These are phyloP conservation scores for Polymyxa betae DNA, from an alignment of 208 protist species.

Conservation along the genomic window DNA sequence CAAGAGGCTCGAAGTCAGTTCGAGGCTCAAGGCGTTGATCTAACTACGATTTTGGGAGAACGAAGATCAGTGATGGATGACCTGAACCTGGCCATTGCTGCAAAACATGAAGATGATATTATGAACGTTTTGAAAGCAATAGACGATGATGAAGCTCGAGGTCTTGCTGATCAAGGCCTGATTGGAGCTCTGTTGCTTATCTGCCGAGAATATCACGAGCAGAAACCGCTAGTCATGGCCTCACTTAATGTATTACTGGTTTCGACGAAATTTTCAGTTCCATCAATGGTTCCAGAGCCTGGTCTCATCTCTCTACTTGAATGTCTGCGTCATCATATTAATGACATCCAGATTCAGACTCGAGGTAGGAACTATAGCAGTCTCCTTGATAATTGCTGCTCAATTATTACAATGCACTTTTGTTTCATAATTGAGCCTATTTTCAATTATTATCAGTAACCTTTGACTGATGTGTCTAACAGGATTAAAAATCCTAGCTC, in stretches of 20 bases:
- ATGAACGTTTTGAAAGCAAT: not conserved
- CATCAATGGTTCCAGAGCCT: not conserved
- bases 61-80: not conserved
- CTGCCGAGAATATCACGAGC: not conserved
- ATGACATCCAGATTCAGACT: constrained; percentile 8
- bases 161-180: not conserved
- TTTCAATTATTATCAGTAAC: too few species aligned
- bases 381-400: too few species aligned
- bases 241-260: not conserved
- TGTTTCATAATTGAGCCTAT: too few species aligned
- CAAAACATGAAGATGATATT: not conserved
- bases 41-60: not conserved
- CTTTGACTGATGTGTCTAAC: not conserved
- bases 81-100: not conserved
- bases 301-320: not conserved
- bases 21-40: constrained; percentile 65
- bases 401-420: too few species aligned
- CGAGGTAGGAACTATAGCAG: not conserved
- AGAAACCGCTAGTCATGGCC: not conserved
- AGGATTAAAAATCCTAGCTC: not conserved
- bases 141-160: not conserved
- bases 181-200: not conserved
- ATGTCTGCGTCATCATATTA: not conserved
- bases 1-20: constrained; percentile 70
- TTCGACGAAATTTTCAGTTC: not conserved